These are phyloP conservation scores for Mortierella sp. DNA, from an alignment of 371 early-diverging fungal genomes.

Conservation along the genomic window DNA sequence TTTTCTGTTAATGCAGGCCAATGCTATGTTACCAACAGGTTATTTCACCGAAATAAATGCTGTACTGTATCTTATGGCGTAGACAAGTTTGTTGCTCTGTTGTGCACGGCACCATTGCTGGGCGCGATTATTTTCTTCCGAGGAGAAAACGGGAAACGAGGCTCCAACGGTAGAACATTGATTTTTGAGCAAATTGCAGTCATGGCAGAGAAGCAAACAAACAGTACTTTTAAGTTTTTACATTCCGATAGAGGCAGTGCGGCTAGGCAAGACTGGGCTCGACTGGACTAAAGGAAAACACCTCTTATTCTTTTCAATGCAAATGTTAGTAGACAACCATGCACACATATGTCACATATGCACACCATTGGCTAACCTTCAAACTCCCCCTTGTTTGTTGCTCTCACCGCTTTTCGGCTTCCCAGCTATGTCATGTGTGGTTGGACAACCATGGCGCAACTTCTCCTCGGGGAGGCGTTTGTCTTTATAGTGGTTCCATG, in stretches of 20 bases:
- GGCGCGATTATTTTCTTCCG: constrained; percentile 6
- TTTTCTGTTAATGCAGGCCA: neutral
- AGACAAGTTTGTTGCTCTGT: neutral
- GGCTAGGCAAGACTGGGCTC: too few species aligned
- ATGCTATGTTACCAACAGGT: neutral
- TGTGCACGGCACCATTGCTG: neutral
- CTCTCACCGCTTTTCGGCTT: neutral
- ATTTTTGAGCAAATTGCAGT: neutral
- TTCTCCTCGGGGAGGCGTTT: too few species aligned
- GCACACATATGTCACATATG: neutral
- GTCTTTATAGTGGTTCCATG: too few species aligned
- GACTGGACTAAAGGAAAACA: too few species aligned
- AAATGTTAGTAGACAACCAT: neutral
- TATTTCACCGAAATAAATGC: constrained; percentile 1
- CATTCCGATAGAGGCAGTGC: too few species aligned
- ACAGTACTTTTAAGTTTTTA: too few species aligned
- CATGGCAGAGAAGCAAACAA: too few species aligned
- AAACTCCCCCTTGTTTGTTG: constrained; percentile 1
- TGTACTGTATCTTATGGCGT: neutral
- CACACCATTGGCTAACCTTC: constrained; percentile 2
- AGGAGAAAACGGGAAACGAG: constrained; percentile 11
- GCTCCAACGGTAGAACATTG: neutral
- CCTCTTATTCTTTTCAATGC: neutral
- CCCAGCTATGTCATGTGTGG: neutral
- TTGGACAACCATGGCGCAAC: neutral